Percentiles rank a stretch among this genome's conserved stretches.
Conservation (phyloP, 2,329 filamentous ascomycete genomes). For the Alternaria gaisen region DNA sequence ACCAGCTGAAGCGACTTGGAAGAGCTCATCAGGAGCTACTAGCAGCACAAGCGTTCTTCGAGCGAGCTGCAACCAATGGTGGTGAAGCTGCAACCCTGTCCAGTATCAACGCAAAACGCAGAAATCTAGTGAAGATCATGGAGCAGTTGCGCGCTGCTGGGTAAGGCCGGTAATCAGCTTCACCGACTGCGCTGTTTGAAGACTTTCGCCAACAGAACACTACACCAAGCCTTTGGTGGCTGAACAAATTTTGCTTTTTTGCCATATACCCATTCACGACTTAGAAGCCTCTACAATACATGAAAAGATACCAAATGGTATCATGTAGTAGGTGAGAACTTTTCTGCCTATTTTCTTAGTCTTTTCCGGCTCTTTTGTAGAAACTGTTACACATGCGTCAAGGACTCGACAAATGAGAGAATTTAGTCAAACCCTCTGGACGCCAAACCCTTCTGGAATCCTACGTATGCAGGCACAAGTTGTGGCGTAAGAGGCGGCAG, state of each 20-base stretch:
- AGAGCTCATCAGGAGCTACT: conserved; percentile 33
- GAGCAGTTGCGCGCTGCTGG: conserved; percentile 2
- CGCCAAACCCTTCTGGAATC: not conserved
- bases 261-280: conserved; percentile 7
- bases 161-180: not conserved
- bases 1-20: conserved; percentile 22
- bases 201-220: too few relatives aligned
- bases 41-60: conserved; percentile 35
- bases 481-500: not conserved
- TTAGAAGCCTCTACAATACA: not conserved
- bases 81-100: conserved; percentile 24
- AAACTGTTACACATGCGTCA: not conserved
- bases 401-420: not conserved
- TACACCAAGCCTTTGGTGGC: not conserved
- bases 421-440: not conserved
- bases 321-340: not conserved
- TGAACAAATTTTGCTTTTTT: conserved; percentile 2
- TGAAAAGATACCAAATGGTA: not conserved
- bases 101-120: conserved; percentile 29
- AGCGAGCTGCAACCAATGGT: conserved; percentile 34
- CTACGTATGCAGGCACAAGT: not conserved
- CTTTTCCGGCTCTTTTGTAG: not conserved
- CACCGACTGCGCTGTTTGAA: not conserved
- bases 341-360: not conserved
- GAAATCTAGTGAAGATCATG: conserved; percentile 5